Conservation (phyloP, 805 yeast genomes). For the Brettanomyces anomalus region DNA sequence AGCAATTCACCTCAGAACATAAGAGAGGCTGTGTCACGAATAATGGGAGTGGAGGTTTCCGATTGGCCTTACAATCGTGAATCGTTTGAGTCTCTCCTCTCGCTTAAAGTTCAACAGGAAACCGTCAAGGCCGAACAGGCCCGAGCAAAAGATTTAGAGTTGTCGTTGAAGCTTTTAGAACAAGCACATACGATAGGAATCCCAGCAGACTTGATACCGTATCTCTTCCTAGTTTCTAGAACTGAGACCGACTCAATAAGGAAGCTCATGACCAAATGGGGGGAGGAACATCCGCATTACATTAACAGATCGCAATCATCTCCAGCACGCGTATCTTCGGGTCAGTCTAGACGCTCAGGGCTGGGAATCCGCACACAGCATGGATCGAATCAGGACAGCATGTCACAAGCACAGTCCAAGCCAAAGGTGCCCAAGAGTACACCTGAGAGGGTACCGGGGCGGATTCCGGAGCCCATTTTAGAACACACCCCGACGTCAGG, state of each 20-base stretch:
- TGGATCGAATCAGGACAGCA: too few relatives aligned
- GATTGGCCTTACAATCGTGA: conserved; percentile 6
- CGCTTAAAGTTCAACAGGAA: conserved; percentile 34
- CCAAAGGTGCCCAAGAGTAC: too few relatives aligned
- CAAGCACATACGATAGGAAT: conserved; percentile 16
- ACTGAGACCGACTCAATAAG: background rate
- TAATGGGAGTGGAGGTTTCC: conserved; percentile 5
- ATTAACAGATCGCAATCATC: too few relatives aligned
- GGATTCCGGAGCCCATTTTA: background rate
- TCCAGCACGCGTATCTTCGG: too few relatives aligned
- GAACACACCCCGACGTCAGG: background rate
- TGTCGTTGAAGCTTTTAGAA: conserved; percentile 30
- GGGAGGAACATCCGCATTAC: too few relatives aligned
- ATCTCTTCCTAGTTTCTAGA: conserved; percentile 8
- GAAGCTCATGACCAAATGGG: background rate
- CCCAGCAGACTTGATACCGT: conserved; percentile 19
- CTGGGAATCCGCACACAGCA: background rate
- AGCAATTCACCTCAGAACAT: background rate
- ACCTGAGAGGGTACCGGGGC: background rate
- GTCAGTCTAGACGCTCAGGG: too few relatives aligned
- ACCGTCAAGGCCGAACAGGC: conserved; percentile 30
- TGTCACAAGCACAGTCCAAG: too few relatives aligned
- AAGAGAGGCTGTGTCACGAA: background rate
- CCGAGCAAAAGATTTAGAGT: conserved; percentile 24
- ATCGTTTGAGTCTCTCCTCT: conserved; percentile 15